A percentile compares a stretch with the other conserved stretches of the same genome.
phyloP scores from a whole-genome alignment of 495 filamentous ascomycete genomes.

The Penicillium samsonianum region DNA sequence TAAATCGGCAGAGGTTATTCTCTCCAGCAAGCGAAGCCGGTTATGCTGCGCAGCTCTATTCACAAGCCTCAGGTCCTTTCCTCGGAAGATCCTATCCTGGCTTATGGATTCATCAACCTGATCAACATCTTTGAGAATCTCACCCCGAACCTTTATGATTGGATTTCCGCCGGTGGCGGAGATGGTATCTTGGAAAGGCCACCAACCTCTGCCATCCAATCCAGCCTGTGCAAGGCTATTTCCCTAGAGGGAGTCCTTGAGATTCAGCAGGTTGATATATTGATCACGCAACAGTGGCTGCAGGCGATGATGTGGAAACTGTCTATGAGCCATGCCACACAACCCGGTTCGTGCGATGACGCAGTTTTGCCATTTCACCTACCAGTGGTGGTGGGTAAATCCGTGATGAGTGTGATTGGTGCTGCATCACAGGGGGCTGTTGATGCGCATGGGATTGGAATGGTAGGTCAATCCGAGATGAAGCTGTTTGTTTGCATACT shows the following conservation, averaged over 20 bases:
- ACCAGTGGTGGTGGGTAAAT: constrained; percentile 57
- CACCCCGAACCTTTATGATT: constrained; percentile 45
- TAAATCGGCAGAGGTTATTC: constrained; percentile 39
- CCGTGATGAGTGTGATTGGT: constrained; percentile 54
- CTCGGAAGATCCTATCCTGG: constrained; percentile 47
- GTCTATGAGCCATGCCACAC: constrained; percentile 55
- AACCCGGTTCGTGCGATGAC: constrained; percentile 45
- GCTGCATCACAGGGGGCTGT: constrained; percentile 54
- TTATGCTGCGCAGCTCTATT: constrained; percentile 54
- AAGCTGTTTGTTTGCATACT: background rate
- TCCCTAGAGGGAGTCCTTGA: constrained; percentile 50
- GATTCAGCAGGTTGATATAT: constrained; percentile 62
- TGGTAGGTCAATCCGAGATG: constrained; percentile 47
- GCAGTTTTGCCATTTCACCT: constrained; percentile 58
- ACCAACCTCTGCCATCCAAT: constrained; percentile 41
- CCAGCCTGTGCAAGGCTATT: constrained; percentile 41
- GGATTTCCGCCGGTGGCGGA: constrained; percentile 41
- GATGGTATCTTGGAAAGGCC: constrained; percentile 42
- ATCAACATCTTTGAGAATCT: constrained; percentile 54
- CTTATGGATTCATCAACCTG: constrained; percentile 56
- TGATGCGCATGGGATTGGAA: constrained; percentile 62
- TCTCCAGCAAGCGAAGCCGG: constrained; percentile 56
- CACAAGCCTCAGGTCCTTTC: constrained; percentile 49
- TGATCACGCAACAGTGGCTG: constrained; percentile 65
- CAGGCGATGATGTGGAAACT: constrained; percentile 62